Evolutionary conservation across 2,329 filamentous ascomycete species (phyloP).

Genomic region (Tolypocladium amazonense): DNA sequence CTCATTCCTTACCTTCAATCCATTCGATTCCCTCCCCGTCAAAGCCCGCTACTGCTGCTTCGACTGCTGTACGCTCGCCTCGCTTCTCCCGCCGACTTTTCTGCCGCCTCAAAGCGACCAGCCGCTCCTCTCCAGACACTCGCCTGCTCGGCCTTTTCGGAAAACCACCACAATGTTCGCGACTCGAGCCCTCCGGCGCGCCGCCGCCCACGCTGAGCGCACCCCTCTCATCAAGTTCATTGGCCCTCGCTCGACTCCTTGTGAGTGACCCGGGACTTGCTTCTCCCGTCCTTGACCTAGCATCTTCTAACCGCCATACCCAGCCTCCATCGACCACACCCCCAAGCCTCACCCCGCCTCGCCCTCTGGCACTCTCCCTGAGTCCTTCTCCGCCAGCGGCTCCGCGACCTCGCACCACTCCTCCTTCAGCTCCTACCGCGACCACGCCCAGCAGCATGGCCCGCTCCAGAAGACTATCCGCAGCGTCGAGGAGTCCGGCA

Average conservation of each 20-base stretch:
- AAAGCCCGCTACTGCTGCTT: background rate
- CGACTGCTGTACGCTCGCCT: background rate
- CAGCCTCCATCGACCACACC: constrained; percentile 62
- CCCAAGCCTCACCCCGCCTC: constrained; percentile 65
- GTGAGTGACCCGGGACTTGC: constrained; percentile 19
- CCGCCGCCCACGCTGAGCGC: constrained; percentile 48
- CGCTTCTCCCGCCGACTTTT: background rate
- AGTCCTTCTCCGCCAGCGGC: constrained; percentile 29
- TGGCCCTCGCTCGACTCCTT: constrained; percentile 47
- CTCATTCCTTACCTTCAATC: background rate
- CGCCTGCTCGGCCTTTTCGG: background rate
- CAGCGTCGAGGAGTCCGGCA: constrained; percentile 20
- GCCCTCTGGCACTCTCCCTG: constrained; percentile 52
- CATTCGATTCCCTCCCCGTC: background rate
- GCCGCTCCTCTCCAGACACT: constrained; percentile 1
- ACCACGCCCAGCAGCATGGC: constrained; percentile 68
- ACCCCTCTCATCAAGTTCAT: constrained; percentile 52
- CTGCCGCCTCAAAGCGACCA: background rate
- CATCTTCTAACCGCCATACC: background rate
- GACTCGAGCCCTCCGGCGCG: constrained; percentile 47
- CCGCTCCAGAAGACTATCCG: constrained; percentile 53
- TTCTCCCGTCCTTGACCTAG: background rate
- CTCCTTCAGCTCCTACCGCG: constrained; percentile 67
- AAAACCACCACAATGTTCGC: constrained; percentile 35
- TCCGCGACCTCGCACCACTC: constrained; percentile 32